These are phyloP conservation scores for Yamadazyma blattariae DNA, from an alignment of 1,139 yeast genomes.

Conservation along the genomic window DNA sequence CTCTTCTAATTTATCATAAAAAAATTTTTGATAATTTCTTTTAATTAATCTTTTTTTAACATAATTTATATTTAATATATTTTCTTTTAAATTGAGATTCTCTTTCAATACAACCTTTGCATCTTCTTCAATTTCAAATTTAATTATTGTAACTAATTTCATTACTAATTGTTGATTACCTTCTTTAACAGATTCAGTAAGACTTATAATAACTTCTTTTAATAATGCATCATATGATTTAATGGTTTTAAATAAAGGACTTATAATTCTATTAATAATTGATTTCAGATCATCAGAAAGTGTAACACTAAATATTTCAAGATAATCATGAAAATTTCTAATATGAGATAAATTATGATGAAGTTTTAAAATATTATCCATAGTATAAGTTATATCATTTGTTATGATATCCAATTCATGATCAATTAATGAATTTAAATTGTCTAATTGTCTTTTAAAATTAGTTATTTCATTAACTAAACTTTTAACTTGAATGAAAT, in stretches of 20 bases:
- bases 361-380: conserved; percentile 59
- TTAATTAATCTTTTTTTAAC: conserved; percentile 39
- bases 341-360: conserved; percentile 71
- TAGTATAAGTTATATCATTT: conserved; percentile 51
- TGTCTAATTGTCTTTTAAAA: conserved; percentile 50
- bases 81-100: conserved; percentile 32
- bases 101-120: conserved; percentile 53
- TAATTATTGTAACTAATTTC: conserved; percentile 72
- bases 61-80: conserved; percentile 23
- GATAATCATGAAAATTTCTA: conserved; percentile 76
- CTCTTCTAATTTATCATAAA: conserved; percentile 58
- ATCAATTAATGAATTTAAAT: conserved; percentile 53
- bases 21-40: conserved; percentile 65
- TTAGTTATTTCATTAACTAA: conserved; percentile 63
- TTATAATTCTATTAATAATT: conserved; percentile 60
- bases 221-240: conserved; percentile 65
- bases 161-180: conserved; percentile 68
- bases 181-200: conserved; percentile 68
- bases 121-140: conserved; percentile 79
- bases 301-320: conserved; percentile 49
- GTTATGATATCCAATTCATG: conserved; percentile 48
- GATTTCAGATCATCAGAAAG: conserved; percentile 71
- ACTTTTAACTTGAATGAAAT: conserved; percentile 64
- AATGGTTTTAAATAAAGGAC: conserved; percentile 48
- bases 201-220: conserved; percentile 55